Base-by-base conservation (phyloP, 495 filamentous ascomycete species). In the Aspergillus ellipticus region DNA sequence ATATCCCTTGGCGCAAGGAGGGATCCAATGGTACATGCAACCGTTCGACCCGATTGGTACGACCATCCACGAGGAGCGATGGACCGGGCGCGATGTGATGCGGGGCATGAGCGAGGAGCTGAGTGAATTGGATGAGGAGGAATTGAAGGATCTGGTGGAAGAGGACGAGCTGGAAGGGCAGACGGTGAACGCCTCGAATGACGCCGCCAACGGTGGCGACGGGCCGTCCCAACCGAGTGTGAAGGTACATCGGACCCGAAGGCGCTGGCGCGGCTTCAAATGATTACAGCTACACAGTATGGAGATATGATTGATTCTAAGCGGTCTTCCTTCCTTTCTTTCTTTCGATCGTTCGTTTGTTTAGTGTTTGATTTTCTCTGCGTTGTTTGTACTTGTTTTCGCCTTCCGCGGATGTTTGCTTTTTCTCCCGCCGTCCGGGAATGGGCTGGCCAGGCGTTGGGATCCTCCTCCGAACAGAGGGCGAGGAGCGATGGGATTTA, bases 21-120 rank as follows among this genome's bases (percentile, higher is more conserved):
- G 92, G 11, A 78, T 93, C 6, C 85, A 88, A 10, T 96, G 92
- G 91, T 97, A 95, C 72, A 83, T 96, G 62, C 78, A 90, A 57
- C 81, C 83, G 10, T 93, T 94, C 63, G 84, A 93, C 35, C 89
- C 87, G 0, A 66, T 81, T 49, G 91, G 93, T 16, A 95, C 89
- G 0, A 89, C 81, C 0, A 74, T 89, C 19, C 73, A 86, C 60
- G 87, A 91, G 49, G 88, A 92, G 71, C 79, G 85, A 53, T 92
- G 88, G 84, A 85, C 83, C 4, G 90, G 88, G 11, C 78, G 86
- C 17, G 88, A 90, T 48, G 82, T 88, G 8, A 78, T 89, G 62
- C 82, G 89, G 15, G 85, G 82, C 15, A 85, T 92, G 75, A 92
- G 89, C 55, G 92, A 94, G 66, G 89, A 93, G 53, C 76, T 96